phyloP scores from a whole-genome alignment of 768 basidiomycete species.

The Goffeauzyma gilvescens region DNA sequence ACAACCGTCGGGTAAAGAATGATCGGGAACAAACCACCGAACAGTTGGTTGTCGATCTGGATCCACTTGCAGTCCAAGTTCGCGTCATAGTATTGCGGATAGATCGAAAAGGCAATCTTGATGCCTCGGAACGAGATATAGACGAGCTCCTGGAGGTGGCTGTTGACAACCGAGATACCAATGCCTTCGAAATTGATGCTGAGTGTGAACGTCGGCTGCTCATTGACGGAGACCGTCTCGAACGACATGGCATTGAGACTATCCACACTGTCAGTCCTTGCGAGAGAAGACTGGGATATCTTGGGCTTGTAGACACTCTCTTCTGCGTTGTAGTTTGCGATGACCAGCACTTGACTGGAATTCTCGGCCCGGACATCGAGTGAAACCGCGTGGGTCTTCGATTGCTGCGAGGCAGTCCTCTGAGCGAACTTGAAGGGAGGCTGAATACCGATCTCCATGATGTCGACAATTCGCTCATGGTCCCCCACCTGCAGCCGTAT shows the following conservation, averaged over 20 bases:
- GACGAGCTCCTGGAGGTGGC: conserved; percentile 66
- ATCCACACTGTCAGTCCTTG: conserved; percentile 44
- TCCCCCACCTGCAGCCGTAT: conserved; percentile 48
- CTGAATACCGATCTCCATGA: conserved; percentile 87
- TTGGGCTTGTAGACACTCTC: conserved; percentile 72
- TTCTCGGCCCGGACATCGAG: conserved; percentile 83
- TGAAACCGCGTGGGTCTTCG: conserved; percentile 52
- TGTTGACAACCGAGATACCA: conserved; percentile 79
- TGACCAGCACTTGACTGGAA: conserved; percentile 60
- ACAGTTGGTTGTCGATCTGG: conserved; percentile 92
- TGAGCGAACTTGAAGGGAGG: conserved; percentile 60
- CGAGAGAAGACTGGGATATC: conserved; percentile 35
- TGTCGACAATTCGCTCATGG: conserved; percentile 52
- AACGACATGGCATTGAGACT: conserved; percentile 51
- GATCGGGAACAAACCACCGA: conserved; percentile 86
- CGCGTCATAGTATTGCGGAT: conserved; percentile 56
- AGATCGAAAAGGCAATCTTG: conserved; percentile 68
- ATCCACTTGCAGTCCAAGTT: conserved; percentile 65
- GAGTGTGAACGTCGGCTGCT: conserved; percentile 49
- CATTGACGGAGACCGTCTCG: conserved; percentile 58
- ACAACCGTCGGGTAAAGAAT: conserved; percentile 85
- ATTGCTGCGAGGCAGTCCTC: too few species aligned
- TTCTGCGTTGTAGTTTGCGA: conserved; percentile 71
- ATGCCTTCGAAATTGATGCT: conserved; percentile 68
- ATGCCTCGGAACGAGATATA: conserved; percentile 63